Conservation (phyloP, 805 yeast species). For the Cyberlindnera maritima region DNA sequence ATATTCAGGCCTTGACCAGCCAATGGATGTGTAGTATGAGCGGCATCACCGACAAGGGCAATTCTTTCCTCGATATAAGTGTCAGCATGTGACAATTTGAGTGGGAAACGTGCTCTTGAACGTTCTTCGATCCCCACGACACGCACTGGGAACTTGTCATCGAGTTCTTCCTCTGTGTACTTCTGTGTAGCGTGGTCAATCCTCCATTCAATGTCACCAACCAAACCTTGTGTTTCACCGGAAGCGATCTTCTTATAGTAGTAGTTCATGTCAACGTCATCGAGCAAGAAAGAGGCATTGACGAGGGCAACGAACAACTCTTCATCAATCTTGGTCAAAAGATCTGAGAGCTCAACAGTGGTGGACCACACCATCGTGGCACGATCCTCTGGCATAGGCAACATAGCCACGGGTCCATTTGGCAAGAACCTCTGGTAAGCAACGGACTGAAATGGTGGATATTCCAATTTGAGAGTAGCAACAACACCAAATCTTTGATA, state of each 20-base stretch:
- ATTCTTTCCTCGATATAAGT: conserved; percentile 79
- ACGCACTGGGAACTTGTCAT: conserved; percentile 65
- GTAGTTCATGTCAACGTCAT: conserved; percentile 71
- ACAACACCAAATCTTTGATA: conserved; percentile 91
- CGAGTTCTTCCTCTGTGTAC: conserved; percentile 43
- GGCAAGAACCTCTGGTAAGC: conserved; percentile 94
- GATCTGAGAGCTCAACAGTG: conserved; percentile 67
- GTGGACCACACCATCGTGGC: conserved; percentile 96
- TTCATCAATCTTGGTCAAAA: conserved; percentile 56
- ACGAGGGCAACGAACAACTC: conserved; percentile 65
- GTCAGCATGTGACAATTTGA: conserved; percentile 87
- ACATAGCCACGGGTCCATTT: conserved; percentile 88
- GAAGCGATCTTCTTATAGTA: conserved; percentile 48
- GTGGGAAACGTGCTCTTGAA: conserved; percentile 85
- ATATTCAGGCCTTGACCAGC: conserved; percentile 98
- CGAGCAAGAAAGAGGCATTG: conserved; percentile 84
- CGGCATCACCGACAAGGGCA: conserved; percentile 97
- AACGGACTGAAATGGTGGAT: conserved; percentile 64
- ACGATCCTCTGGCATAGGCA: conserved; percentile 82
- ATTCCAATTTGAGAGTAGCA: conserved; percentile 75
- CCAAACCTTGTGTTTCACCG: conserved; percentile 40
- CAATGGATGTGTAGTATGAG: conserved; percentile 94
- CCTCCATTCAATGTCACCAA: conserved; percentile 77
- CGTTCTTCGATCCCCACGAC: conserved; percentile 54
- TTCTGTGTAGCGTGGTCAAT: conserved; percentile 37